Base-by-base conservation (phyloP, 345 rosid genomes). In the Balakata baccata region DNA sequence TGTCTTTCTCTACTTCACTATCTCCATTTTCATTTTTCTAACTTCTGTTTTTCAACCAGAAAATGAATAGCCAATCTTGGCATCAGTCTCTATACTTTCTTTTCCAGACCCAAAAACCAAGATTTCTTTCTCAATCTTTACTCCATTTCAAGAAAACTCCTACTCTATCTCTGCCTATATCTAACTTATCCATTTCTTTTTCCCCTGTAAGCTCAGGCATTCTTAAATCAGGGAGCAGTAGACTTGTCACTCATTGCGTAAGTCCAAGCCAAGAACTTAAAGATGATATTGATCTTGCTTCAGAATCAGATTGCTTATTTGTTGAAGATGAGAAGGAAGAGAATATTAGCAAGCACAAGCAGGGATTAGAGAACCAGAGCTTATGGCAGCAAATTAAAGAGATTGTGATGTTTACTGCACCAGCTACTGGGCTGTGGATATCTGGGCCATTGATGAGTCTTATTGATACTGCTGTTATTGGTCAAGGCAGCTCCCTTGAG, bases 381-480 rank as follows among this genome's bases (percentile, higher is more conserved):
- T 69, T 94, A 53, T 92, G 89, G 96, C 72, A 81, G 29, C 98
- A 91, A 76, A 84, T 92, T 85, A 89, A 86, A 82, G 92, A 92
- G 87, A 95, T 95, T 70, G 84, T 86, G 6, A 77, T 77, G 85
- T 95, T 95, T 59, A 88, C 97, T 0, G 99, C 90, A 68, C 99
- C 99, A 0, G 99, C 99, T 0, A 80, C 91, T 0, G 98, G 95
- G 23, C 79, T 94, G 18, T 92, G 97, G 98, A 75, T 92, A 0
- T 92, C 95, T 78, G 95, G 89, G 46, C 97, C 98, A 18, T 83
- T 94, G 84, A 94, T 94, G 98, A 90, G 98, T 84, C 94, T 94
- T 54, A 94, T 92, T 71, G 94, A 92, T 66, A 92, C 98, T 23
- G 97, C 89, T 3, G 97, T 94, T 50, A 84, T 94, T 66, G 97